Base-by-base conservation (phyloP, 2,329 filamentous ascomycete genomes). In the Westerdykella aurantiaca region DNA sequence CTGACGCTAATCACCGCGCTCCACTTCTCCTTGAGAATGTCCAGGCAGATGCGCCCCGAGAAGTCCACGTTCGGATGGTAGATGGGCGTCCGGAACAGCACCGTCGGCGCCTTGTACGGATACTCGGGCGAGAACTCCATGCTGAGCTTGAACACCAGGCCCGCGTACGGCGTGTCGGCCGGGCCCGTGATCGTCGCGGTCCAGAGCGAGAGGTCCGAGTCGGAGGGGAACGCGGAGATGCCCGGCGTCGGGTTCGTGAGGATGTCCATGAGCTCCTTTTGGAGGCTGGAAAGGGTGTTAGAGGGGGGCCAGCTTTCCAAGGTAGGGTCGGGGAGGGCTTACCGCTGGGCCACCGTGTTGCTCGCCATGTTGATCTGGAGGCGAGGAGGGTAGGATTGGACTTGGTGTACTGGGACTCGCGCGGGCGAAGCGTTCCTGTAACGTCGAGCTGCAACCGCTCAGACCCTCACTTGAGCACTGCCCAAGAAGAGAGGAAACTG, bases 31-130 rank as follows among this genome's bases (percentile, higher is more conserved):
- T 96, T 97, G 53, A 98, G 77, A 56, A 98, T 98, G 64, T 98
- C 94, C 48, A 98, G 78, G 69, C 93, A 98, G 70, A 98, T 98
- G 44, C 93, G 81, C 34, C 93, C 93, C 3, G 86, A 90, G 73
- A 98, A 96, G 72, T 98, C 93, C 57, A 98, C 88, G 60, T 98
- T 98, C 42, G 93, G 93, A 70, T 98, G 93, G 76, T 97, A 98
- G 71, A 98, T 96, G 31, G 93, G 93, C 6, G 94, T 98, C 75
- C 90, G 95, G 82, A 96, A 98, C 47, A 95, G 79, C 14, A 98
- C 93, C 2, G 85, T 88, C 0, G 93, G 93, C 17, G 93, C 81
- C 1, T 84, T 80, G 68, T 96, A 96, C 9, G 93, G 93, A 67
- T 98, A 98, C 73, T 91, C 95, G 58, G 80, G 75, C 7, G 91